These are phyloP conservation scores for Coemansia pectinata DNA, from an alignment of 192 early-diverging fungal species.

Conservation along the genomic window DNA sequence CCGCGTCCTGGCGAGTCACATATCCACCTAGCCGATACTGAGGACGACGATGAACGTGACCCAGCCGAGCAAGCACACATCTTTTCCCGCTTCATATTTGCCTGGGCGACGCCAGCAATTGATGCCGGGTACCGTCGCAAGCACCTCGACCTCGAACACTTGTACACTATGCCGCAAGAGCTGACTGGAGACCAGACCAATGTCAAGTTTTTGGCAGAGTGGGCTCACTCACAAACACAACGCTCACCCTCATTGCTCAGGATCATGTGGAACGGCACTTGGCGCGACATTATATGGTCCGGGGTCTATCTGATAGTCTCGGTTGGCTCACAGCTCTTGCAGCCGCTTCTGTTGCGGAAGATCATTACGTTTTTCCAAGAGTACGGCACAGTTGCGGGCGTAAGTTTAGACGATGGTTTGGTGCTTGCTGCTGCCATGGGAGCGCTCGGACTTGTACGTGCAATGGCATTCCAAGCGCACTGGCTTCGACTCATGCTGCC, in stretches of 20 bases:
- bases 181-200: constrained; percentile 8
- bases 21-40: not conserved
- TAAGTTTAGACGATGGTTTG: constrained; percentile 19
- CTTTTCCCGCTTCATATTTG: constrained; percentile 61
- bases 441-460: not conserved
- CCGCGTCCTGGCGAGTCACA: not conserved
- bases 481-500: constrained; percentile 80
- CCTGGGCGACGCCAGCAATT: constrained; percentile 88
- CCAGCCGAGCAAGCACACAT: constrained; percentile 15
- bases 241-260: not conserved
- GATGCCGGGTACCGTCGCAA: constrained; percentile 70
- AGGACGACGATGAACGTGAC: not conserved
- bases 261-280: constrained; percentile 3
- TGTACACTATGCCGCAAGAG: constrained; percentile 9
- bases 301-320: constrained; percentile 15
- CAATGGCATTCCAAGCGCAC: constrained; percentile 10
- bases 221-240: constrained; percentile 21
- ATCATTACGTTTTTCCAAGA: constrained; percentile 24
- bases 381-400: constrained; percentile 6
- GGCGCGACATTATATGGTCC: constrained; percentile 12
- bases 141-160: constrained; percentile 29
- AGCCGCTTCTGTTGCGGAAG: constrained; percentile 22
- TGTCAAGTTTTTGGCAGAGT: constrained; percentile 18
- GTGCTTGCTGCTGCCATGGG: constrained; percentile 29
- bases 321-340: constrained; percentile 19